Conservation (phyloP, 345 rosid species). For the Salix exigua region DNA sequence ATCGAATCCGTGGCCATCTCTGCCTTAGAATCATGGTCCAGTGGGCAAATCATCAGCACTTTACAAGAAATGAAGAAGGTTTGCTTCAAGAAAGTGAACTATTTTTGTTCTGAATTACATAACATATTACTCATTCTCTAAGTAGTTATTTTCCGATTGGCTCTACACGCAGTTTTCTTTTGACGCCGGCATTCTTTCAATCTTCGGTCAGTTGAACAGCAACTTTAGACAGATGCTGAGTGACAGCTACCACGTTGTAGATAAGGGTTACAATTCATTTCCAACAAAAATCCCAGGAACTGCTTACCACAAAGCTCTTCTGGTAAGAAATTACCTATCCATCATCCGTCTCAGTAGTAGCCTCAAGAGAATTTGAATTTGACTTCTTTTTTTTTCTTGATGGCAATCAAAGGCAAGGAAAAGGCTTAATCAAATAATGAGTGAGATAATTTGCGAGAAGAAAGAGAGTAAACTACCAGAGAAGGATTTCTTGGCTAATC, state of each 20-base stretch:
- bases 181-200: slow-evolving; percentile 41
- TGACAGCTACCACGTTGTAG: slow-evolving; percentile 23
- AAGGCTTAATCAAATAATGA: slow-evolving; percentile 20
- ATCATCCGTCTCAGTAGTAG: background rate
- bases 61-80: slow-evolving; percentile 50
- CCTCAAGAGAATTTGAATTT: background rate
- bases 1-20: slow-evolving; percentile 34
- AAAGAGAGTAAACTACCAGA: slow-evolving; percentile 29
- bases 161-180: slow-evolving; percentile 29
- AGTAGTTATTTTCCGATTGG: background rate
- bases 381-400: background rate
- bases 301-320: slow-evolving; percentile 25
- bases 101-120: background rate
- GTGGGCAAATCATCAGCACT: slow-evolving; percentile 34
- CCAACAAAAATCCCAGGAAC: slow-evolving; percentile 27
- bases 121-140: background rate
- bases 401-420: slow-evolving; percentile 32
- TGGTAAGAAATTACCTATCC: slow-evolving; percentile 4
- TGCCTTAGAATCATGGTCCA: slow-evolving; percentile 25
- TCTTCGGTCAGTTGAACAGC: slow-evolving; percentile 36
- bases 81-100: background rate
- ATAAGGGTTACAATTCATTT: slow-evolving; percentile 36
- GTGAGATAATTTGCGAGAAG: slow-evolving; percentile 30
- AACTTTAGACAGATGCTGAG: slow-evolving; percentile 29
- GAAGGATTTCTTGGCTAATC: slow-evolving; percentile 39